These are phyloP conservation scores for Pinus albicaulis DNA, from an alignment of 75 land plant genomes.

Conservation along the genomic window DNA sequence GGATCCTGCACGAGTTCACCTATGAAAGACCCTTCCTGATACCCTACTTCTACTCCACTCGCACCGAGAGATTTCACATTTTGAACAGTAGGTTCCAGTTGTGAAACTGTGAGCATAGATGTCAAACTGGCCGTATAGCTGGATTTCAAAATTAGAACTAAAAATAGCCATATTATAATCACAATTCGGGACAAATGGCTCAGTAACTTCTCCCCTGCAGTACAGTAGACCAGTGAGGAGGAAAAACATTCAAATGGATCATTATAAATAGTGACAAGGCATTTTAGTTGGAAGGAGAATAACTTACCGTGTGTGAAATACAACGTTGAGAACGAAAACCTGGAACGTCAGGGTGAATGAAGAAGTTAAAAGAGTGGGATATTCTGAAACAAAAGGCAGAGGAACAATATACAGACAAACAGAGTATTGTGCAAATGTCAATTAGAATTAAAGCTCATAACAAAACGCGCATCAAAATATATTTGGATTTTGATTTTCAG, in stretches of 20 bases:
- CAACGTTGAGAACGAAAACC: conserved; percentile 36
- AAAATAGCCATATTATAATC: conserved; percentile 43
- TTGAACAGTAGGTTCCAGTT: conserved; percentile 25
- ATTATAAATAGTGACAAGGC: background rate
- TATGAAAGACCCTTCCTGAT: conserved; percentile 32
- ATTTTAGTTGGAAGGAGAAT: background rate
- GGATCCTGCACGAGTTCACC: background rate
- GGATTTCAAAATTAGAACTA: conserved; percentile 38
- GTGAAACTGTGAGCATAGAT: conserved; percentile 54
- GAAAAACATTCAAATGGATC: background rate
- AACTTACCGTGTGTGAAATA: conserved; percentile 35
- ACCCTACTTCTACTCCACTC: conserved; percentile 22
- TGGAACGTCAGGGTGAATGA: background rate
- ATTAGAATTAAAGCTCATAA: too few species aligned
- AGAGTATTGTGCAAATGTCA: too few species aligned
- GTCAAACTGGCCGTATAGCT: conserved; percentile 59
- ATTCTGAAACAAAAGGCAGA: too few species aligned
- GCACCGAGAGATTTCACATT: background rate
- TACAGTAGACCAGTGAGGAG: too few species aligned
- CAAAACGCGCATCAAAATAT: too few species aligned
- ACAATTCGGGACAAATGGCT: conserved; percentile 39
- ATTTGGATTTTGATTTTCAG: too few species aligned
- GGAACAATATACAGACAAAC: too few species aligned
- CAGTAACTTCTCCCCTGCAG: conserved; percentile 23
- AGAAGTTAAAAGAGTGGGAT: too few species aligned